phyloP scores from a whole-genome alignment of 225 moss, liverwort and hornwort species.

The Sphagnum contortum region DNA sequence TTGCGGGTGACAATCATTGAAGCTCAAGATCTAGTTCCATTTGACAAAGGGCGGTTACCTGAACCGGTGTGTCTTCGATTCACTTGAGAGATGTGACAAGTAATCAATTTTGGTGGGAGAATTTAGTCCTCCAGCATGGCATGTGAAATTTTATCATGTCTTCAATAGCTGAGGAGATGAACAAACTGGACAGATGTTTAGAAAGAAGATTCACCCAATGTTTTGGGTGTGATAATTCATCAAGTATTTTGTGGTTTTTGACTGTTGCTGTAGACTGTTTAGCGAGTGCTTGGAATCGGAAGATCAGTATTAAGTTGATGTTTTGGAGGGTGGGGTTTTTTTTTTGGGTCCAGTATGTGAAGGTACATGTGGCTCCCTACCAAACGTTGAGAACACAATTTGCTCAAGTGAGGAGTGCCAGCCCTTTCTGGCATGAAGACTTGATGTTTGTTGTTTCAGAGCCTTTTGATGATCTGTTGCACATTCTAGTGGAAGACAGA shows the following conservation, averaged over 20 bases:
- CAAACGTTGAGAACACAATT: slow-evolving; percentile 47
- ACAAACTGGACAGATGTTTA: too few relatives aligned
- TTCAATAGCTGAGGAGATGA: too few relatives aligned
- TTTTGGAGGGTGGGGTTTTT: neutral
- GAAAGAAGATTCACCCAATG: too few relatives aligned
- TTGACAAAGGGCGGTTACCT: slow-evolving; percentile 31
- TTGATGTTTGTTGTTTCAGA: slow-evolving; percentile 88
- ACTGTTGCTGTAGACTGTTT: too few relatives aligned
- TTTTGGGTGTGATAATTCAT: too few relatives aligned
- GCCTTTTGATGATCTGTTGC: slow-evolving; percentile 83
- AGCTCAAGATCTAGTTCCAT: slow-evolving; percentile 70
- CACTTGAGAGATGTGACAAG: too few relatives aligned
- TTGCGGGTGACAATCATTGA: slow-evolving; percentile 75
- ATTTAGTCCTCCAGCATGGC: too few relatives aligned
- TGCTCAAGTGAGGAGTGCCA: slow-evolving; percentile 31
- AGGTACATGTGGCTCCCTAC: slow-evolving; percentile 57
- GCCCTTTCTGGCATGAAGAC: slow-evolving; percentile 77
- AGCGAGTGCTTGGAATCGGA: too few relatives aligned
- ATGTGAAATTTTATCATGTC: too few relatives aligned
- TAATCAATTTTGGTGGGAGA: too few relatives aligned
- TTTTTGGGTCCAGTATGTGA: slow-evolving; percentile 46
- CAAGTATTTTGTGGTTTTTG: too few relatives aligned
- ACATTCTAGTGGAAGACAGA: slow-evolving; percentile 56
- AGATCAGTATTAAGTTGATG: too few relatives aligned
- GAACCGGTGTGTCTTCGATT: slow-evolving; percentile 39